These are phyloP conservation scores for Gossypium schwendimanii DNA, from an alignment of 441 rosid genomes.

Conservation along the genomic window DNA sequence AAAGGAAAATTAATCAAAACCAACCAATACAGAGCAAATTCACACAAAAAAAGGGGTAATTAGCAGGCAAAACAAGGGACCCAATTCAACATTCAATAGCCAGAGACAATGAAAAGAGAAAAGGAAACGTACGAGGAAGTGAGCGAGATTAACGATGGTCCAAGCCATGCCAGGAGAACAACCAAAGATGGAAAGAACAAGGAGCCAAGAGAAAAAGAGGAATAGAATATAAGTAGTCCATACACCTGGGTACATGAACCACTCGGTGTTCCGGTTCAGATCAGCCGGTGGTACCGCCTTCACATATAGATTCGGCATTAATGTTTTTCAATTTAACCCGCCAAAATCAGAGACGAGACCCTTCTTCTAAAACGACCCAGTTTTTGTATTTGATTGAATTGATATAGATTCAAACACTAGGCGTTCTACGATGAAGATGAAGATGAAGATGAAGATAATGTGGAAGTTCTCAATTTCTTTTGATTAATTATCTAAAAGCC, in stretches of 20 bases:
- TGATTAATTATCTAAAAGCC: neutral
- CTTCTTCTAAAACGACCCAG: neutral
- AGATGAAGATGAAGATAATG: neutral
- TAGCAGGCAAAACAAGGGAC: neutral
- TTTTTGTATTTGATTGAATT: neutral
- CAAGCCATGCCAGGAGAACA: slow-evolving; percentile 93
- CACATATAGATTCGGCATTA: slow-evolving; percentile 64
- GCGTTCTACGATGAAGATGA: neutral
- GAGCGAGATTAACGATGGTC: slow-evolving; percentile 82
- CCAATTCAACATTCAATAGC: neutral
- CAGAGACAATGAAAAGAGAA: neutral
- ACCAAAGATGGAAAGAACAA: slow-evolving; percentile 63
- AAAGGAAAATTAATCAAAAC: neutral
- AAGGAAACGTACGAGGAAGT: slow-evolving; percentile 48
- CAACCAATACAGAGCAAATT: neutral
- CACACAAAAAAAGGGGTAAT: neutral
- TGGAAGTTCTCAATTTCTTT: neutral
- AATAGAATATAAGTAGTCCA: slow-evolving; percentile 80
- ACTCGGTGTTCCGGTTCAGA: slow-evolving; percentile 89
- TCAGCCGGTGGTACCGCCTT: slow-evolving; percentile 77
- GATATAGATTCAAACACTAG: neutral
- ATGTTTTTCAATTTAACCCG: neutral
- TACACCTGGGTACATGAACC: slow-evolving; percentile 94
- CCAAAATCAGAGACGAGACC: neutral
- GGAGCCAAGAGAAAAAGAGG: slow-evolving; percentile 70